Evolutionary conservation across 345 rosid genomes (phyloP), one percentile per base, ranked within the genome.

Genomic region (Bruguiera gymnorhiza): DNA sequence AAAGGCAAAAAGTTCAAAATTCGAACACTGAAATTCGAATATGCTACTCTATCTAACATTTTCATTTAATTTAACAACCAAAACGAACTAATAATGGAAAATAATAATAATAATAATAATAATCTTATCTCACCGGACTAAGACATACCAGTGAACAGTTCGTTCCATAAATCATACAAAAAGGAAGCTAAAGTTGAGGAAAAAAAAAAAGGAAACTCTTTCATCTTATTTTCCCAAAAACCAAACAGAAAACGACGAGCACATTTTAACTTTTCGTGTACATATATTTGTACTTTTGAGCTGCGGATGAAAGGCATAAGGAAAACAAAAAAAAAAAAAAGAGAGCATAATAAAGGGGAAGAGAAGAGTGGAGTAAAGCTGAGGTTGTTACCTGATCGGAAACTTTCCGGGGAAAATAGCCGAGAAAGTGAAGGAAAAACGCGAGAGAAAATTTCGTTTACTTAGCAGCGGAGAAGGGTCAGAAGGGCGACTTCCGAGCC

Each of bases 371-470:
- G 5, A 29, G 15, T 5, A 15, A 18, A 6, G 24, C 60, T 63
- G 16, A 43, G 15, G 50, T 1, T 2, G 9, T 43, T 68, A 77
- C 82, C 74, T 78, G 86, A 83, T 78, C 74, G 74, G 56, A 18
- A 53, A 70, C 31, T 83, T 80, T 74, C 83, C 79, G 69, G 3
- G 77, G 81, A 80, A 83, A 76, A 71, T 65, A 62, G 72, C 70
- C 66, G 71, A 73, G 86, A 82, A 81, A 82, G 57, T 67, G 70
- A 63, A 77, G 73, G 77, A 70, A 61, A 61, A 79, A 29, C 43
- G 70, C 62, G 50, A 65, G 53, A 65, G 57, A 48, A 43, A 11
- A 2, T 36, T 54, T 8, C 2, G 69, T 6, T 56, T 39, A 20
- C 26, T 26, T 37, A 39, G 50, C 39, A 29, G 39, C 26, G 34